Evolutionary conservation across 176 grass and related monocot species (phyloP).

Genomic region (Tuctoria greenei): DNA sequence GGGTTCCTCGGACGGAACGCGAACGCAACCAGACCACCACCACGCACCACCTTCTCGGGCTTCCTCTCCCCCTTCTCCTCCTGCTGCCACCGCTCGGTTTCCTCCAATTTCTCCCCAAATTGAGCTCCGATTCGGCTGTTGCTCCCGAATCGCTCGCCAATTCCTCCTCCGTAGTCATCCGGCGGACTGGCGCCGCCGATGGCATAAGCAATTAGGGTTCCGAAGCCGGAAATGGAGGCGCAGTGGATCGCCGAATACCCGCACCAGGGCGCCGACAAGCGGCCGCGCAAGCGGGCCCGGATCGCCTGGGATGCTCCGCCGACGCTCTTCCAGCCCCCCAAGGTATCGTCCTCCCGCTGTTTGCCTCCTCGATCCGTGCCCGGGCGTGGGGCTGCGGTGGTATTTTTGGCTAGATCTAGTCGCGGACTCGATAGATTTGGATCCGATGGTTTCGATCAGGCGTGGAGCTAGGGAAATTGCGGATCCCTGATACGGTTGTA

Average conservation of each 20-base stretch:
- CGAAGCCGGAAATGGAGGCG: conserved; percentile 65
- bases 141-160: not conserved
- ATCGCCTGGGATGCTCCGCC: conserved; percentile 73
- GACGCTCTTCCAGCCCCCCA: conserved; percentile 58
- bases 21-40: conserved; percentile 26
- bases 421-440: conserved; percentile 30
- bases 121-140: conserved; percentile 7
- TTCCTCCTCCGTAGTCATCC: not conserved
- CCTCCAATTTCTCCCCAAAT: not conserved
- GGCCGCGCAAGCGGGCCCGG: conserved; percentile 76
- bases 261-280: conserved; percentile 62
- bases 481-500: not conserved
- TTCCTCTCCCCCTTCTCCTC: not conserved
- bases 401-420: conserved; percentile 27
- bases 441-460: not conserved
- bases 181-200: conserved; percentile 12
- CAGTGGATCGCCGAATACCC: conserved; percentile 85
- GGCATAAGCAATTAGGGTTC: conserved; percentile 26
- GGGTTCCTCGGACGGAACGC: conserved; percentile 46
- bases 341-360: conserved; percentile 41
- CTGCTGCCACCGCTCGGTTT: not conserved
- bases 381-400: not conserved
- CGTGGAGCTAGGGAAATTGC: not conserved
- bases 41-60: conserved; percentile 26
- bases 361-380: conserved; percentile 22